Percentiles rank a stretch among this genome's conserved stretches.
Evolutionary conservation across 2,329 filamentous ascomycete species (phyloP).

Genomic region (Phyllosticta capitalensis): DNA sequence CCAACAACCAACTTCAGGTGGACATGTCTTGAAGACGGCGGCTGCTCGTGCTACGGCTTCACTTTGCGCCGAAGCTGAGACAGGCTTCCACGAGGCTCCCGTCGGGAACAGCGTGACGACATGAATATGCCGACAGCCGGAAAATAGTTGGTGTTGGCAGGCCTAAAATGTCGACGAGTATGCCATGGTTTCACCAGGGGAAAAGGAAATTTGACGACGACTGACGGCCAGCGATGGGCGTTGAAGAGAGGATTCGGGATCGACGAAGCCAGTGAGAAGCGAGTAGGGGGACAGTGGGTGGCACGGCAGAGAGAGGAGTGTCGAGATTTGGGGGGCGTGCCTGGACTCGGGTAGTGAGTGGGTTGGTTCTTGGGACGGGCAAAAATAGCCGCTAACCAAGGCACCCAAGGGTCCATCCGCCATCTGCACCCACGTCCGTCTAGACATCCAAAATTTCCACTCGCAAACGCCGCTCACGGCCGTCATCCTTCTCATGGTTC

Average conservation of each 20-base stretch:
- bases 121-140: background rate
- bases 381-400: background rate
- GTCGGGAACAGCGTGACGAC: background rate
- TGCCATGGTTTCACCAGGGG: constrained; percentile 6
- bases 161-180: background rate
- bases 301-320: background rate
- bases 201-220: constrained; percentile 1
- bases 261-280: background rate
- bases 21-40: background rate
- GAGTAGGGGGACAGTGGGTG: too few relatives aligned
- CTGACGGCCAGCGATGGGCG: too few relatives aligned
- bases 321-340: background rate
- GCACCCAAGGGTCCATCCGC: background rate
- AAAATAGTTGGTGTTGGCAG: background rate
- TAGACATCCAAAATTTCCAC: background rate
- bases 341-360: background rate
- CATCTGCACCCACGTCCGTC: background rate
- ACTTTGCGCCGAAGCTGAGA: background rate
- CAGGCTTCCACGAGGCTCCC: background rate
- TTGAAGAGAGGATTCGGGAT: background rate
- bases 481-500: background rate
- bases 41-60: background rate
- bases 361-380: background rate
- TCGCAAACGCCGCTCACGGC: background rate
- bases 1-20: background rate